These are phyloP conservation scores for Candida anglica DNA, from an alignment of 805 yeast genomes.

Conservation along the genomic window DNA sequence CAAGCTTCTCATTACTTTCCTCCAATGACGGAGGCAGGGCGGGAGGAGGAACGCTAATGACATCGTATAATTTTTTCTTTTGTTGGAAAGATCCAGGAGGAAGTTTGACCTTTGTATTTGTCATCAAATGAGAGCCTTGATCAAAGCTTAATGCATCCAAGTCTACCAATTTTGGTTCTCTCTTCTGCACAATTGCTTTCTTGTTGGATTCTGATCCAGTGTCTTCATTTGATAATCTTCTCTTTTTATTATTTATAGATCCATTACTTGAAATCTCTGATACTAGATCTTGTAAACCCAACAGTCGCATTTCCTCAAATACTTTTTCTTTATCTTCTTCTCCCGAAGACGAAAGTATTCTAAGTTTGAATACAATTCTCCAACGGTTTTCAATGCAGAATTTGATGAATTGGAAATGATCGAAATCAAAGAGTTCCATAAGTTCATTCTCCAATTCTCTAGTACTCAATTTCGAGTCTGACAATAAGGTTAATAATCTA, in stretches of 20 bases:
- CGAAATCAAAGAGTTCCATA: conserved; percentile 48
- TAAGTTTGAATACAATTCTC: conserved; percentile 52
- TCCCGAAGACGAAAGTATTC: conserved; percentile 18
- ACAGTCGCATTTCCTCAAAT: conserved; percentile 28
- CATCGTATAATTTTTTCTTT: conserved; percentile 73
- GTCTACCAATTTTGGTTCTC: conserved; percentile 56
- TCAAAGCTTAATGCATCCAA: conserved; percentile 62
- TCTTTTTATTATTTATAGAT: conserved; percentile 11
- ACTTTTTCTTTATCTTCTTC: not conserved
- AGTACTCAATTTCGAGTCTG: conserved; percentile 26
- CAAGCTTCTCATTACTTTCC: conserved; percentile 37
- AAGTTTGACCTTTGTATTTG: conserved; percentile 61
- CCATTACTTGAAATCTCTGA: conserved; percentile 1
- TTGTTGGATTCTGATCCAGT: conserved; percentile 7
- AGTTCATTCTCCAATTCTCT: conserved; percentile 53
- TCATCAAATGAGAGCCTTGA: conserved; percentile 67
- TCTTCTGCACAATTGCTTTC: conserved; percentile 7
- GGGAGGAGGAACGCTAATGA: conserved; percentile 90
- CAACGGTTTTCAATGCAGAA: conserved; percentile 47
- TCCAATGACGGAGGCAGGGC: conserved; percentile 36
- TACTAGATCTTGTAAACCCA: conserved; percentile 22
- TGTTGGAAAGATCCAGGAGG: conserved; percentile 85
- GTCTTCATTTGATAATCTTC: conserved; percentile 12
- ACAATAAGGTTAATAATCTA: conserved; percentile 31
- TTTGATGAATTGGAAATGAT: conserved; percentile 47